Evolutionary conservation across 306 rosid species (phyloP).

Genomic region (Sphenostylis stenocarpa): DNA sequence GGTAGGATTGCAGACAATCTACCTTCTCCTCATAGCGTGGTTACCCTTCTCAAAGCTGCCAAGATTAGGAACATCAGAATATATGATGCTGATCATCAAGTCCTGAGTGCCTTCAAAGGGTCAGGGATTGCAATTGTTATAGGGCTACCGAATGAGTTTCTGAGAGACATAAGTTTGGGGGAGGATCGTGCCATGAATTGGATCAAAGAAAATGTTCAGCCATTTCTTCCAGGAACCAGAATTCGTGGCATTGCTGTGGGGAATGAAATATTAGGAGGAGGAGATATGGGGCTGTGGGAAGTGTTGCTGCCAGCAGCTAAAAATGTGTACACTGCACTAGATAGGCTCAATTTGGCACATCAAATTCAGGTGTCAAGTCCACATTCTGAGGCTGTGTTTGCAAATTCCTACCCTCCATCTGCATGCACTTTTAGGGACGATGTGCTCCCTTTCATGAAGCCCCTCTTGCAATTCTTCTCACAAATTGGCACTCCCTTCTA

Average conservation of each 20-base stretch:
- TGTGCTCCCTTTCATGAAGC: conserved; percentile 60
- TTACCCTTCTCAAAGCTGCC: conserved; percentile 82
- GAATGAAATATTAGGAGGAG: conserved; percentile 75
- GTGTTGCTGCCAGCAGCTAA: conserved; percentile 71
- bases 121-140: conserved; percentile 70
- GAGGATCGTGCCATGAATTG: conserved; percentile 89
- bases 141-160: conserved; percentile 55
- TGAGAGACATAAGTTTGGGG: conserved; percentile 56
- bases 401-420: conserved; percentile 84
- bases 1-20: conserved; percentile 81
- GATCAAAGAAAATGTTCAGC: conserved; percentile 84
- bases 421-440: conserved; percentile 77
- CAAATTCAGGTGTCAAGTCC: conserved; percentile 76
- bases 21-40: conserved; percentile 78
- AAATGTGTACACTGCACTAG: conserved; percentile 66
- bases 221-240: conserved; percentile 68
- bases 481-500: conserved; percentile 75
- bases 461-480: conserved; percentile 77
- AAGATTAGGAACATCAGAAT: conserved; percentile 76
- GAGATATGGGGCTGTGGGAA: conserved; percentile 59
- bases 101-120: conserved; percentile 76
- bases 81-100: conserved; percentile 66
- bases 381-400: conserved; percentile 91
- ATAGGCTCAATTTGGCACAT: conserved; percentile 45
- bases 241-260: conserved; percentile 82